These are phyloP conservation scores for Venturia asperata DNA, from an alignment of 2,329 filamentous ascomycete genomes.

Conservation along the genomic window DNA sequence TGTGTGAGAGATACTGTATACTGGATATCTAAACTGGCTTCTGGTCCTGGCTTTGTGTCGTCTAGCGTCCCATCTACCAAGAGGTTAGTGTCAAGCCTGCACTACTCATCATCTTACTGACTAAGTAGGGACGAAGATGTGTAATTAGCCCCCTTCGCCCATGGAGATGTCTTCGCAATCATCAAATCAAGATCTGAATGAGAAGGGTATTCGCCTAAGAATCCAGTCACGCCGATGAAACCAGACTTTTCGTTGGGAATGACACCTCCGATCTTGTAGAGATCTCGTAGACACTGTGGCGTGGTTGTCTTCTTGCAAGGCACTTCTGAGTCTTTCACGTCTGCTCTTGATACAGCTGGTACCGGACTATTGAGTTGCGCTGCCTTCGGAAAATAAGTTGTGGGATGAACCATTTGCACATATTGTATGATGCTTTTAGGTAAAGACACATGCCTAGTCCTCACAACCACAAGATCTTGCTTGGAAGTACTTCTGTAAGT, in stretches of 20 bases:
- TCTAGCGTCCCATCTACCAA: not conserved
- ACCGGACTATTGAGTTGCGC: not conserved
- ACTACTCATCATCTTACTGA: not conserved
- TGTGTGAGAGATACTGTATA: conserved; percentile 18
- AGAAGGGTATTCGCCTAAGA: conserved; percentile 17
- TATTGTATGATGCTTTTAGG: conserved; percentile 48
- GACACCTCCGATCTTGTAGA: conserved; percentile 41
- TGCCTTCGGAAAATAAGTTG: conserved; percentile 46
- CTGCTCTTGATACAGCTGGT: not conserved
- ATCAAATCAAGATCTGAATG: conserved; percentile 17
- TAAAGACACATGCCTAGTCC: conserved; percentile 55
- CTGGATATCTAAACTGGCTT: conserved; percentile 20
- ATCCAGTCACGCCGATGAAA: conserved; percentile 19
- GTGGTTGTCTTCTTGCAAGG: conserved; percentile 40
- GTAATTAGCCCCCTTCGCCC: conserved; percentile 16
- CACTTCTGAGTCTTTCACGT: not conserved
- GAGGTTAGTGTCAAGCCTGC: not conserved
- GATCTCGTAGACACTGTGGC: conserved; percentile 40
- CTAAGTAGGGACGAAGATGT: not conserved
- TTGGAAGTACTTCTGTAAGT: conserved; percentile 45
- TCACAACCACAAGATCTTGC: conserved; percentile 39
- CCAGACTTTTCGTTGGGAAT: conserved; percentile 30
- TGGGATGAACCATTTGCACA: conserved; percentile 59
- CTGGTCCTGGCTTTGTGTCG: not conserved
- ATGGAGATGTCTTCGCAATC: conserved; percentile 15